Conservation (phyloP, 495 filamentous ascomycete genomes). For the Arthonia radiata region DNA sequence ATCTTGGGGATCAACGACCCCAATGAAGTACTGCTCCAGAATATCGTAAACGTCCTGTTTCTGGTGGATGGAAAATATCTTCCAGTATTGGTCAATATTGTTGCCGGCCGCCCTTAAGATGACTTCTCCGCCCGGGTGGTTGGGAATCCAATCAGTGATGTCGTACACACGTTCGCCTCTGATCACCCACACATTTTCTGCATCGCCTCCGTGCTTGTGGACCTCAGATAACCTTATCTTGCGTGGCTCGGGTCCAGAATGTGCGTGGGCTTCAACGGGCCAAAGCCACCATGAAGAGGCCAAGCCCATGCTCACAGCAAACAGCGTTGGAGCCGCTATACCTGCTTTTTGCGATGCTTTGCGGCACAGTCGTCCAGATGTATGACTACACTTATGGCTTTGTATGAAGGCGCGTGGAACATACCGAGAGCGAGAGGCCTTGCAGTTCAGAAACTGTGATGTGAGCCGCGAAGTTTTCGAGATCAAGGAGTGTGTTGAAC, state of each 20-base stretch:
- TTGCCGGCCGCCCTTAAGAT: slow-evolving; percentile 32
- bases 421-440: no score
- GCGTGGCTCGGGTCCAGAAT: slow-evolving; percentile 3
- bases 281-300: no score
- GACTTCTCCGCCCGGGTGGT: slow-evolving; percentile 34
- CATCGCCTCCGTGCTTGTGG: slow-evolving; percentile 21
- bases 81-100: slow-evolving; percentile 34
- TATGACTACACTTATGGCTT: no score
- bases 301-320: no score
- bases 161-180: slow-evolving; percentile 29
- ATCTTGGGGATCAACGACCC: slow-evolving; percentile 24
- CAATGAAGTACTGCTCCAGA: slow-evolving; percentile 27
- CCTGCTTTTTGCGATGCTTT: no score
- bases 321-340: no score
- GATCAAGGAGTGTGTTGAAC: no score
- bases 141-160: slow-evolving; percentile 30
- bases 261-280: slow-evolving; percentile 8
- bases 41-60: slow-evolving; percentile 29
- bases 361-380: no score
- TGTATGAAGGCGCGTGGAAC: no score
- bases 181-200: slow-evolving; percentile 24
- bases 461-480: no score
- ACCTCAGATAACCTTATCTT: slow-evolving; percentile 23
- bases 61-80: slow-evolving; percentile 37
- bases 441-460: no score